These are phyloP conservation scores for Hydnum rufescens DNA, from an alignment of 768 basidiomycete species.

Conservation along the genomic window DNA sequence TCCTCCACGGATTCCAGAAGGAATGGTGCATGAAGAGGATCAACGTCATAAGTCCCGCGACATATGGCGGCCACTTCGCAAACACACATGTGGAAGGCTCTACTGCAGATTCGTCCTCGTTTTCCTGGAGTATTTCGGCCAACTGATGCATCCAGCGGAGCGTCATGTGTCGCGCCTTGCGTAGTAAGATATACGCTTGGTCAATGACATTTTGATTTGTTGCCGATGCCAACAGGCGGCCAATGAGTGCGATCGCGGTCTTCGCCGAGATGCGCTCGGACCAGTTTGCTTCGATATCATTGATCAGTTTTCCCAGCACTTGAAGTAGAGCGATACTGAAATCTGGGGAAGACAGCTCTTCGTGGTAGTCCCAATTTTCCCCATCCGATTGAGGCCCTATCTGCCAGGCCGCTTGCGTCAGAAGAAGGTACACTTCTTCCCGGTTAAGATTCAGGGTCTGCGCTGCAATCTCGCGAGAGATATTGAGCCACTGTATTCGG, in stretches of 20 bases:
- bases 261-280: conserved; percentile 17
- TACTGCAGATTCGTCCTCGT: conserved; percentile 2
- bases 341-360: conserved; percentile 16
- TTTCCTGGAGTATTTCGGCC: conserved; percentile 12
- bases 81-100: conserved; percentile 13
- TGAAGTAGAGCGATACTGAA: conserved; percentile 23
- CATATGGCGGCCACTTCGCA: conserved; percentile 19
- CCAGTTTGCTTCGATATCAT: conserved; percentile 25
- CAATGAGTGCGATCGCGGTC: conserved; percentile 19
- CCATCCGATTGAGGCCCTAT: conserved; percentile 17
- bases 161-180: conserved; percentile 17
- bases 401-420: conserved; percentile 28
- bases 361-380: conserved; percentile 22
- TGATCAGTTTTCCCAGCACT: conserved; percentile 21
- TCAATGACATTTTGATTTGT: conserved; percentile 8
- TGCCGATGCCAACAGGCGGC: conserved; percentile 21
- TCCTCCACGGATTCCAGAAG: conserved; percentile 1
- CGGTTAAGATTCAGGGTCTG: conserved; percentile 22
- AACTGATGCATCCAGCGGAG: conserved; percentile 24
- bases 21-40: neutral
- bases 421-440: conserved; percentile 23
- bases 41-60: neutral
- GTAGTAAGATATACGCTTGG: conserved; percentile 16
- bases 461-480: conserved; percentile 26
- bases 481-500: conserved; percentile 31